These are phyloP conservation scores for Eimeria brunetti DNA, from an alignment of 169 alveolate genomes.

Conservation along the genomic window DNA sequence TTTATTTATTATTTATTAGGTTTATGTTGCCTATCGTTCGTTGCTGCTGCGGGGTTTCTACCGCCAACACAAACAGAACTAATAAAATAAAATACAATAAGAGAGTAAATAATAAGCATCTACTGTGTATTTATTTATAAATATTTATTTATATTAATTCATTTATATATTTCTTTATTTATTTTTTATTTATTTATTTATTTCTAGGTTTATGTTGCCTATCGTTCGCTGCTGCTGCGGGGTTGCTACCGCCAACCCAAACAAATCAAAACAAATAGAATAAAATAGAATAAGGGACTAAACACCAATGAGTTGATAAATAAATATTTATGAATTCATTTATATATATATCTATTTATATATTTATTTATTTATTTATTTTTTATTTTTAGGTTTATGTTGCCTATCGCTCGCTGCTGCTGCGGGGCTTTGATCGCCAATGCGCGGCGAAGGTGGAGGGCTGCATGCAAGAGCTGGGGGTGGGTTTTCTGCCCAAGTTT, in stretches of 20 bases:
- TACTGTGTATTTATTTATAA: not conserved
- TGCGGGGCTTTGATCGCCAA: slow-evolving; percentile 98
- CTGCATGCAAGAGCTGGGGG: slow-evolving; percentile 94
- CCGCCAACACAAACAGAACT: too few species aligned
- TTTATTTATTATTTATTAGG: not conserved
- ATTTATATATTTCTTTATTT: too few species aligned
- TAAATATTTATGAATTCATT: not conserved
- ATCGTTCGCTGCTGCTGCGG: too few species aligned
- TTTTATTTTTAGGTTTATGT: not conserved
- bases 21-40: not conserved
- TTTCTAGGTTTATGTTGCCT: not conserved
- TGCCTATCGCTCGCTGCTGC: slow-evolving; percentile 94
- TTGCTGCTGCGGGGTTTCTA: too few species aligned
- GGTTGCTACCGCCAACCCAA: not conserved
- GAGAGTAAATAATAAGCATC: too few species aligned
- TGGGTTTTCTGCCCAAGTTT: not conserved
- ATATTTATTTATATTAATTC: not conserved
- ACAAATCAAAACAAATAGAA: not conserved
- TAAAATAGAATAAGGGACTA: not conserved
- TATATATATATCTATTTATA: too few species aligned
- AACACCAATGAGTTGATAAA: not conserved
- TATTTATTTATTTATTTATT: not conserved
- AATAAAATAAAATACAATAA: too few species aligned
- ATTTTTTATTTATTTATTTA: too few species aligned
- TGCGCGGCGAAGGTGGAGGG: slow-evolving; percentile 91